These are phyloP conservation scores for Mortierella sp. DNA, from an alignment of 371 early-diverging fungal species.

Conservation along the genomic window DNA sequence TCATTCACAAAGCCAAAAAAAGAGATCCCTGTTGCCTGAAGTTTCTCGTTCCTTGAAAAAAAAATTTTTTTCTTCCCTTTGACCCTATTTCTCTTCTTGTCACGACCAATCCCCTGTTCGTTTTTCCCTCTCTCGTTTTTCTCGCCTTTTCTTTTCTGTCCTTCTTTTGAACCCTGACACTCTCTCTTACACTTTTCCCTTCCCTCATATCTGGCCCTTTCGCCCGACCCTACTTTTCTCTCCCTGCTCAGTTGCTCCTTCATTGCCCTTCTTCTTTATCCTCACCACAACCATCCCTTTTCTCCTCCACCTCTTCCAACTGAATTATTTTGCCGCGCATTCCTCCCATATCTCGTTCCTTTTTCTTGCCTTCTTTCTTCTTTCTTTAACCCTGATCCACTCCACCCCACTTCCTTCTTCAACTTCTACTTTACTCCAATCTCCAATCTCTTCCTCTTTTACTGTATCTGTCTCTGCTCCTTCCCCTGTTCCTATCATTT, in stretches of 20 bases:
- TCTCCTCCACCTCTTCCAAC: constrained; percentile 1
- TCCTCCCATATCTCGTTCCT: not conserved
- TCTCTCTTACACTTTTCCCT: not conserved
- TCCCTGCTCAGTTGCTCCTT: constrained; percentile 10
- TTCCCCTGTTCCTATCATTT: not conserved
- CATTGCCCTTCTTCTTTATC: not conserved
- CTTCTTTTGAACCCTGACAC: not conserved
- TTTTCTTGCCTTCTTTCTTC: not conserved
- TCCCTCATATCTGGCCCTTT: not conserved
- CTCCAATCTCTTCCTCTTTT: constrained; percentile 13
- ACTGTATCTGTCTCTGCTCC: not conserved
- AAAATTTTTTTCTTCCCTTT: not conserved
- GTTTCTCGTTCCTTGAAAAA: constrained; percentile 10
- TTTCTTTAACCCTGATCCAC: not conserved
- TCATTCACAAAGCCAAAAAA: not conserved
- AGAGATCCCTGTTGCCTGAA: not conserved
- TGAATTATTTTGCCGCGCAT: not conserved
- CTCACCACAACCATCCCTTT: constrained; percentile 12
- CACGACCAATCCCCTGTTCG: constrained; percentile 1
- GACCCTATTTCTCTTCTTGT: not conserved
- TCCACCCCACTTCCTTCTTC: not conserved
- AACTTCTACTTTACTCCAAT: not conserved
- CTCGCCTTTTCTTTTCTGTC: not conserved
- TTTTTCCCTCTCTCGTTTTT: not conserved
- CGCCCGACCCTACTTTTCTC: not conserved